phyloP scores from a whole-genome alignment of 139 green algal genomes.

The Coelastrella sp. region DNA sequence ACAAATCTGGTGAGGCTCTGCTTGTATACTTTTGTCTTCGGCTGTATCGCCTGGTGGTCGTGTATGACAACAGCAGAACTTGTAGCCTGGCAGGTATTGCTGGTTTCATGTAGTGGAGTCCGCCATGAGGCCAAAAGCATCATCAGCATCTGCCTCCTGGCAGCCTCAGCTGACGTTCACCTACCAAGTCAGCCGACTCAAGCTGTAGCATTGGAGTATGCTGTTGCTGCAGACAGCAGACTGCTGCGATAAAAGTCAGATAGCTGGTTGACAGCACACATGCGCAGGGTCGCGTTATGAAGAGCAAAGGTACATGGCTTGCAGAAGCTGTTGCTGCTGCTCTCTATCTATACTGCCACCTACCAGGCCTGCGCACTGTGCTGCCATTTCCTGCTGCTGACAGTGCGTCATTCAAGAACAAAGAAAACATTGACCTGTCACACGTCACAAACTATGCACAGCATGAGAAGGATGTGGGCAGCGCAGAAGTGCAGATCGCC shows the following conservation, averaged over 20 bases:
- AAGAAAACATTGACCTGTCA: constrained; percentile 72
- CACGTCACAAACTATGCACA: constrained; percentile 45
- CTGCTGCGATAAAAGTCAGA: too few relatives aligned
- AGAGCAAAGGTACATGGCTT: not conserved
- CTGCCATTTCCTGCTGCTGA: not conserved
- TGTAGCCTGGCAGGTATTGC: too few relatives aligned
- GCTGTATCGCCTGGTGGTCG: too few relatives aligned
- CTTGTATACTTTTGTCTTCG: too few relatives aligned
- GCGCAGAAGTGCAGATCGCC: constrained; percentile 74
- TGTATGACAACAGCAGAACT: too few relatives aligned
- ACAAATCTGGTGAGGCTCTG: constrained; percentile 47
- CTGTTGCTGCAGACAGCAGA: not conserved
- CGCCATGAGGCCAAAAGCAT: too few relatives aligned
- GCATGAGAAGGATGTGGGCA: constrained; percentile 67
- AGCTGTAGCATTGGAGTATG: too few relatives aligned
- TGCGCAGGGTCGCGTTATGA: not conserved
- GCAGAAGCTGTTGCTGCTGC: not conserved
- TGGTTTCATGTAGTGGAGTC: too few relatives aligned
- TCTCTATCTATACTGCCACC: not conserved
- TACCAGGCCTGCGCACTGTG: not conserved
- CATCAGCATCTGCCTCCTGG: too few relatives aligned
- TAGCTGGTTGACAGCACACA: too few relatives aligned
- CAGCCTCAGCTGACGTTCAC: too few relatives aligned
- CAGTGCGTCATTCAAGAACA: constrained; percentile 74
- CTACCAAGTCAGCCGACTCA: too few relatives aligned